Base-by-base conservation (phyloP, 2,329 filamentous ascomycete genomes). In the Dothistroma pini region DNA sequence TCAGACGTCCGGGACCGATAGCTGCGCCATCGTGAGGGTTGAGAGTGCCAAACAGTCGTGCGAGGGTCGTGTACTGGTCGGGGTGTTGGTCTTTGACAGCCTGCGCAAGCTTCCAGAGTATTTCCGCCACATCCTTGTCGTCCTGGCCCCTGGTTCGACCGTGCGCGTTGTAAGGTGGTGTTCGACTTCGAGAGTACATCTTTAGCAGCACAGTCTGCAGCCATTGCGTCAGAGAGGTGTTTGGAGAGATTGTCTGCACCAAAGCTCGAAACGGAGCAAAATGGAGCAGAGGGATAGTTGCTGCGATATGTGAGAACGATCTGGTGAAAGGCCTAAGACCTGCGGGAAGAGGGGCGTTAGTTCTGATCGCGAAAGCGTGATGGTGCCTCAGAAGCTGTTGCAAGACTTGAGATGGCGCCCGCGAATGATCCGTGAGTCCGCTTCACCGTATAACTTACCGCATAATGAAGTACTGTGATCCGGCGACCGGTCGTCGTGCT, bases 221-320 rank as follows among this genome's bases (percentile, higher is more conserved):
- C 57, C 62, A 65, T 48, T 53, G 56, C 3, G 51, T 56, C 10
- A 54, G 56, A 16, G 47, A 38, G 12, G 56, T 58, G 34, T 52
- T 34, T 32, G 48, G 54, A 29, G 49, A 51, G 44, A 80, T 74
- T 7, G 72, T 74, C 67, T 85, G 83, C 32, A 87, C 75, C 29
- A 86, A 75, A 47, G 81, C 75, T 62, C 84, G 80, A 69, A 88
- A 83, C 0, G 85, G 84, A n/a, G 78, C 79, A 61, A 86, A 78
- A 58, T 86, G 79, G 61, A 87, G 74, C 80, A 83, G 78, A 1
- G 82, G 80, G n/a, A 88, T 68, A 0, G 83, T 81, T 22, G 84
- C 83, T 9, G 85, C 76, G 57, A 79, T 67, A 60, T 78, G 76
- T 1, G 68, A 62, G 44, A 64, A 58, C 22, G 66, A 69, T 32